Conservation (phyloP, 2,329 filamentous ascomycete species). For the Penicillium concentricum region DNA sequence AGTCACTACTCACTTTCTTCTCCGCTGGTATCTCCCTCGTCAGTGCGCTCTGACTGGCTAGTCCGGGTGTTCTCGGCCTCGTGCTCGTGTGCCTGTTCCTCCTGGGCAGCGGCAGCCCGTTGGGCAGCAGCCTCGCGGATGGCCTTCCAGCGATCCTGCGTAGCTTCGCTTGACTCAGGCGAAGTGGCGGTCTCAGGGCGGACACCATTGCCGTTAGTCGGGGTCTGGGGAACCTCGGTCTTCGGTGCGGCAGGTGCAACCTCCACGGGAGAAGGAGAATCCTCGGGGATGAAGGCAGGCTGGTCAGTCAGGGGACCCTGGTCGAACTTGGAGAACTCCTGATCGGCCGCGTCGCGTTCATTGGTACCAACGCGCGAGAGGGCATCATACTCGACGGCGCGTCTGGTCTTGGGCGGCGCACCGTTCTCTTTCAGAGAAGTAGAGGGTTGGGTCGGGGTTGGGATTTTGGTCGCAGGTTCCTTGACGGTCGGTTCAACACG, state of each 20-base stretch:
- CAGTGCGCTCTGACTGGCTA: constrained; percentile 59
- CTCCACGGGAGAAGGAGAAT: constrained; percentile 32
- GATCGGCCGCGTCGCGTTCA: constrained; percentile 46
- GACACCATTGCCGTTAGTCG: constrained; percentile 17
- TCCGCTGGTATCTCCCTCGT: constrained; percentile 87
- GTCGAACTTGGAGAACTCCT: constrained; percentile 67
- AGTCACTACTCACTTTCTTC: constrained; percentile 75
- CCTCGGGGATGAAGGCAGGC: constrained; percentile 73
- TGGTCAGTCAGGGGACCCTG: constrained; percentile 86
- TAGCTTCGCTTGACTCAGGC: constrained; percentile 1
- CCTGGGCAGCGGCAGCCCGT: constrained; percentile 57
- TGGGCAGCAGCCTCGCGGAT: constrained; percentile 93
- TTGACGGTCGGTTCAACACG: constrained; percentile 16
- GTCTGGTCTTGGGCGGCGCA: constrained; percentile 40
- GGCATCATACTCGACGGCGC: constrained; percentile 55
- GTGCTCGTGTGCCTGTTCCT: constrained; percentile 22
- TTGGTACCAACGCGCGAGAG: constrained; percentile 60
- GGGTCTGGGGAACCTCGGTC: constrained; percentile 15
- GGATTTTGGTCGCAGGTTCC: constrained; percentile 19
- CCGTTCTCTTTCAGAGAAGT: constrained; percentile 18
- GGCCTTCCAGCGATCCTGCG: constrained; percentile 85
- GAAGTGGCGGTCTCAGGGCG: constrained; percentile 8
- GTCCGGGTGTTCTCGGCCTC: constrained; percentile 61
- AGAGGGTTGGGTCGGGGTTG: constrained; percentile 1
- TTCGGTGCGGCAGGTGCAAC: constrained; percentile 20